A percentile compares a stretch with the other conserved stretches of the same genome.
phyloP scores from a whole-genome alignment of 2,329 filamentous ascomycete species.

The Cladosporium sp. region DNA sequence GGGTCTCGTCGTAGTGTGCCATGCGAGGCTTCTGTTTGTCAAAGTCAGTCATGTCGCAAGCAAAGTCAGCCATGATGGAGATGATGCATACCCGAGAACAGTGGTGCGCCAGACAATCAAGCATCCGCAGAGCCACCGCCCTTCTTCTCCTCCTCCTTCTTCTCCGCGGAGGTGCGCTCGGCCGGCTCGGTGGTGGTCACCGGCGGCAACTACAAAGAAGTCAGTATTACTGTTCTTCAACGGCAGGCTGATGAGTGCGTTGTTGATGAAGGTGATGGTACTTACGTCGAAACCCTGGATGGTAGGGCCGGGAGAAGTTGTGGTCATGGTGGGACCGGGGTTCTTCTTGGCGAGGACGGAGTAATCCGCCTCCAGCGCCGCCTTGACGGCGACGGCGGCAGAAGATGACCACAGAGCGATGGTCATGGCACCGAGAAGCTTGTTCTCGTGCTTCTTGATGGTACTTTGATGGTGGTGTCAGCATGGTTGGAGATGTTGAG shows the following conservation, averaged over 20 bases:
- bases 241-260: background rate
- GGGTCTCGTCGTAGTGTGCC: constrained; percentile 67
- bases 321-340: background rate
- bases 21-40: background rate
- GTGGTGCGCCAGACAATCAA: constrained; percentile 37
- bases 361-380: background rate
- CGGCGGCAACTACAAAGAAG: background rate
- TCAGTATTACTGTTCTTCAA: background rate
- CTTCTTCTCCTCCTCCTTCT: background rate
- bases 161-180: background rate
- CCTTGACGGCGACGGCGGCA: no score
- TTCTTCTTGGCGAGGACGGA: no score
- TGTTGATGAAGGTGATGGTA: background rate
- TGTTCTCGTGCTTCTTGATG: background rate
- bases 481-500: background rate
- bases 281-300: background rate
- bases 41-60: background rate
- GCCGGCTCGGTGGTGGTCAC: background rate
- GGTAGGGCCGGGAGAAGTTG: background rate
- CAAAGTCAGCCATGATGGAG: background rate
- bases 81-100: constrained; percentile 78
- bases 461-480: background rate
- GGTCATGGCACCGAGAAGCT: background rate
- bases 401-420: no score
- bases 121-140: background rate